Base-by-base conservation (phyloP, 306 rosid species). In the Prunus dulcis region DNA sequence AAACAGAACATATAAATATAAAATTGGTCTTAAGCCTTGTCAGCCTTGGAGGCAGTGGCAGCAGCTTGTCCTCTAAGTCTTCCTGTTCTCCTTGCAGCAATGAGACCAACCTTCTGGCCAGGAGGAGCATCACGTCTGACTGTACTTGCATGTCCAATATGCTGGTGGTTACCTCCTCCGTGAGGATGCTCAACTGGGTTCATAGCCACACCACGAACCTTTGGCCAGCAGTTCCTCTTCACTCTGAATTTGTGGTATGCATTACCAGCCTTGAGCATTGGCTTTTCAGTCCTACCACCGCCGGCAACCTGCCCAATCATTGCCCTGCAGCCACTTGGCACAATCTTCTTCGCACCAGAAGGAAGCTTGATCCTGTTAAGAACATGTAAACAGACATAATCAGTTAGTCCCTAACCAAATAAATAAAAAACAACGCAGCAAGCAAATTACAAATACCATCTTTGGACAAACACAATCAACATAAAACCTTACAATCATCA, bases 221-320 rank as follows among this genome's bases (percentile, higher is more conserved):
- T 74, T 8, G 77, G 77, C 77, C 77, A 74, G 77, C 77, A 74
- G 77, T 74, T 74, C 23, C 77, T 74, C 77, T 74, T 74, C 13
- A 74, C 77, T 51, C 69, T 74, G 77, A 74, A 74, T 28, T 74
- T 74, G 77, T 74, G 77, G 69, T 74, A 74, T 0, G 77, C 77
- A 45, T 74, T 74, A 60, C 77, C 77, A 7, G 77, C 77, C 77
- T 74, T 74, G 13, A 74, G 77, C 77, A 74, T 74, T 18, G 77
- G 77, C 69, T 74, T 74, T 56, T 74, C 77, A 17, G 77, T 74
- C 13, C 77, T 74, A 10, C 77, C 77, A 3, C 77, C 77, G 3
- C 77, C 77, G 0, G 77, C 77, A 46, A 74, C 77, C 6, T 74
- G 77, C n/a, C 77, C 77, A 18, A 74, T 61, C 77, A 74, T 74